A percentile compares a stretch with the other conserved stretches of the same genome.
Evolutionary conservation across 441 rosid genomes (phyloP).

Genomic region (Pelargonium cotyledonis): DNA sequence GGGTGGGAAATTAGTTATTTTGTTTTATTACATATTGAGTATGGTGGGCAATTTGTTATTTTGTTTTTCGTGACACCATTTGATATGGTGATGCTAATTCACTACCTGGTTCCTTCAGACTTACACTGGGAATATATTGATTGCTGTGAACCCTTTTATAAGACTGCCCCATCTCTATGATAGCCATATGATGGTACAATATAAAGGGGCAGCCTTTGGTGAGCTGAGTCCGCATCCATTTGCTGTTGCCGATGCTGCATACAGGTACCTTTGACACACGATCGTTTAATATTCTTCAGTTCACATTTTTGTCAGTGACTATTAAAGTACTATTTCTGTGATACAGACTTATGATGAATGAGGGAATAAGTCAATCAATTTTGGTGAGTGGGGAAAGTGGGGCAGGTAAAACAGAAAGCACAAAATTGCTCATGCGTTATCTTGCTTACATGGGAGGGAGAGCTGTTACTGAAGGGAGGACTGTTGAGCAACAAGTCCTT

Average conservation of each 20-base stretch:
- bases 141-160: constrained; percentile 68
- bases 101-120: constrained; percentile 41
- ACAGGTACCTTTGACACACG: constrained; percentile 36
- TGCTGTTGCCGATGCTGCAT: constrained; percentile 73
- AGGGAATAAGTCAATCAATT: constrained; percentile 60
- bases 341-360: constrained; percentile 61
- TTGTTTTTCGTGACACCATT: not conserved
- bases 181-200: constrained; percentile 48
- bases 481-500: constrained; percentile 79
- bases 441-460: constrained; percentile 70
- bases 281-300: constrained; percentile 1
- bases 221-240: constrained; percentile 73
- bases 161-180: constrained; percentile 62
- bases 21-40: not conserved
- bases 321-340: constrained; percentile 12
- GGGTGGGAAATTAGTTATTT: no score
- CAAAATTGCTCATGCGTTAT: constrained; percentile 72
- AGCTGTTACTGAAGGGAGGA: constrained; percentile 41
- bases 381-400: constrained; percentile 83
- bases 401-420: constrained; percentile 81
- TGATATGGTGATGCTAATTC: constrained; percentile 22
- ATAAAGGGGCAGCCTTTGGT: constrained; percentile 56
- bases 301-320: constrained; percentile 22
- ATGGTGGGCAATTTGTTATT: not conserved
- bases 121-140: constrained; percentile 69